Percentiles rank a stretch among this genome's conserved stretches.
Evolutionary conservation across 2,329 filamentous ascomycete species (phyloP).

Genomic region (Neofusicoccum cordaticola): DNA sequence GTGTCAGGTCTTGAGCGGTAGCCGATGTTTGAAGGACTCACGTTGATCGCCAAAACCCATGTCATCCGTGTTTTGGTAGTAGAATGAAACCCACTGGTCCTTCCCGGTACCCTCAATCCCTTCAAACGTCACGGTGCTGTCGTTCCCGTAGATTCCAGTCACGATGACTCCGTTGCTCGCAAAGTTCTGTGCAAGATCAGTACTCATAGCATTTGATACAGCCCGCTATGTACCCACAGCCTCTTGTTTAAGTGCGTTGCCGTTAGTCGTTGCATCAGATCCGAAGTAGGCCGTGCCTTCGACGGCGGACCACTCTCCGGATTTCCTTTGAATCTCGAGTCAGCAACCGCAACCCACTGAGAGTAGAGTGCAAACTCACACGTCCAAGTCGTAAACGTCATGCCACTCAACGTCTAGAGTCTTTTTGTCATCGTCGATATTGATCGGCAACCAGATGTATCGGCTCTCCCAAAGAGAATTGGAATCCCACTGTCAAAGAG

Average conservation of each 20-base stretch:
- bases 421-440: slow-evolving; percentile 53
- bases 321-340: slow-evolving; percentile 30
- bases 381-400: slow-evolving; percentile 56
- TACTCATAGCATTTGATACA: too few relatives aligned
- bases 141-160: slow-evolving; percentile 55
- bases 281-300: slow-evolving; percentile 49
- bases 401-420: slow-evolving; percentile 52
- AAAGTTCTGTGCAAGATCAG: slow-evolving; percentile 37
- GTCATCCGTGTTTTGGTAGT: slow-evolving; percentile 58
- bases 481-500: slow-evolving; percentile 45
- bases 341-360: background rate
- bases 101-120: slow-evolving; percentile 50
- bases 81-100: slow-evolving; percentile 57
- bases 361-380: slow-evolving; percentile 26
- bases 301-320: slow-evolving; percentile 48
- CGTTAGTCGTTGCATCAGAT: slow-evolving; percentile 45
- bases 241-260: slow-evolving; percentile 55
- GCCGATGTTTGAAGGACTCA: background rate
- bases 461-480: slow-evolving; percentile 57
- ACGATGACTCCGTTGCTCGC: slow-evolving; percentile 47
- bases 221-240: slow-evolving; percentile 30
- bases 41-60: slow-evolving; percentile 57
- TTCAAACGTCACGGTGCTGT: slow-evolving; percentile 53
- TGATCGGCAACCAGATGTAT: slow-evolving; percentile 57
- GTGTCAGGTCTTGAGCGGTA: background rate